Evolutionary conservation across 139 green algal species (phyloP).

Genomic region (Picochlorum sp.): DNA sequence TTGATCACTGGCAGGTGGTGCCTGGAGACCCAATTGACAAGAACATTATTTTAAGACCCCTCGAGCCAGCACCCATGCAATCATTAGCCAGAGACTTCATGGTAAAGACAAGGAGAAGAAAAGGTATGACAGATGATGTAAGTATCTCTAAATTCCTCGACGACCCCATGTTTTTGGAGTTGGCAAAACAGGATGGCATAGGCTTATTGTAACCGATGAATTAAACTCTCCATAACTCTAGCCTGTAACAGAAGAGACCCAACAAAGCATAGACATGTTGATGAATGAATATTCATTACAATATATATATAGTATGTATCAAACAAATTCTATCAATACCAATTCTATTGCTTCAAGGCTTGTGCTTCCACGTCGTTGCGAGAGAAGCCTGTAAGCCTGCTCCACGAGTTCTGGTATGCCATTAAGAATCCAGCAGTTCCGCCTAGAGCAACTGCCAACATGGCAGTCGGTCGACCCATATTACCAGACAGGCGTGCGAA

Average conservation of each 20-base stretch:
- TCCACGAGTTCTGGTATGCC: conserved; percentile 19
- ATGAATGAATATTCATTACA: neutral
- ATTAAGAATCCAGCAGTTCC: conserved; percentile 18
- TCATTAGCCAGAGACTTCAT: conserved; percentile 79
- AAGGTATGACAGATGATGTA: conserved; percentile 98
- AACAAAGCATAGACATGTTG: too few species aligned
- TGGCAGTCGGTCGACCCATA: conserved; percentile 12
- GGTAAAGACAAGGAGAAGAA: conserved; percentile 89
- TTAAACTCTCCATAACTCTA: too few species aligned
- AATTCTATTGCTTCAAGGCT: neutral
- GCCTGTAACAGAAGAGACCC: too few species aligned
- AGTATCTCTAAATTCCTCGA: conserved; percentile 95
- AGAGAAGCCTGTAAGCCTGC: conserved; percentile 17
- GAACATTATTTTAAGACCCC: conserved; percentile 76
- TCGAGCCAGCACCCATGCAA: conserved; percentile 64
- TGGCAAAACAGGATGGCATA: conserved; percentile 71
- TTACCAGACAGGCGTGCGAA: conserved; percentile 6
- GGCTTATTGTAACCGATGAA: too few species aligned
- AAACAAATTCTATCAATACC: neutral
- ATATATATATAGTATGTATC: too few species aligned
- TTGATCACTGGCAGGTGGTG: conserved; percentile 95
- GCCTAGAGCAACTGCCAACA: conserved; percentile 4
- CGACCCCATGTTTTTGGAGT: conserved; percentile 86
- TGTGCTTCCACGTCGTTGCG: conserved; percentile 16
- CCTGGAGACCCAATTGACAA: conserved; percentile 85